These are phyloP conservation scores for Jatropha podagrica DNA, from an alignment of 441 rosid genomes.

Conservation along the genomic window DNA sequence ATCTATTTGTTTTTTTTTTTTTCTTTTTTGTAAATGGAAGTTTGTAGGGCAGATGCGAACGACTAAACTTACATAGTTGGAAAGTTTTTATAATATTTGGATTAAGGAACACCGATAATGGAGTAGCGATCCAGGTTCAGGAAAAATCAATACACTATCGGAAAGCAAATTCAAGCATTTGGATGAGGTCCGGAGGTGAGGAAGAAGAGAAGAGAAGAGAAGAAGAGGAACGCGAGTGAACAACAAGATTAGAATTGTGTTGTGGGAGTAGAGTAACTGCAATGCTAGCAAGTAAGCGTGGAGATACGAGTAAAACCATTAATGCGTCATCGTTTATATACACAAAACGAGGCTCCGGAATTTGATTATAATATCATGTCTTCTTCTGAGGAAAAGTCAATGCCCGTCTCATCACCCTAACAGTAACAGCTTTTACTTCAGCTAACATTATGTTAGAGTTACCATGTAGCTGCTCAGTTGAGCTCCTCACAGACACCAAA, in stretches of 20 bases:
- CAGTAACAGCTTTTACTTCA: background rate
- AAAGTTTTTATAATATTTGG: conserved; percentile 36
- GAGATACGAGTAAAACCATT: background rate
- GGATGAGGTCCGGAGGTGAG: background rate
- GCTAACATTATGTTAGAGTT: background rate
- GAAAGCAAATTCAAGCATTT: background rate
- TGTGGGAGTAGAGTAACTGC: too few relatives aligned
- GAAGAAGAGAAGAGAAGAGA: background rate
- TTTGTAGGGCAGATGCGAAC: background rate
- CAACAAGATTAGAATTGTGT: too few relatives aligned
- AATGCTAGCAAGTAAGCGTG: background rate
- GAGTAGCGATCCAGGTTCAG: conserved; percentile 34
- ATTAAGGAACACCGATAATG: conserved; percentile 30
- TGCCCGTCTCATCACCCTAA: conserved; percentile 34
- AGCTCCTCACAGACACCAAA: conserved; percentile 17
- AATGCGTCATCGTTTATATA: conserved; percentile 24
- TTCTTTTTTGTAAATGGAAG: background rate
- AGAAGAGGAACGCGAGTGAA: background rate
- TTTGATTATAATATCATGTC: background rate
- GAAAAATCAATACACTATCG: background rate
- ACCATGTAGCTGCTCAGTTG: background rate
- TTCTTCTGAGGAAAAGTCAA: conserved; percentile 32
- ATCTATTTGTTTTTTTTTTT: background rate
- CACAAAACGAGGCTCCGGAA: conserved; percentile 21
- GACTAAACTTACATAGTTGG: conserved; percentile 40